Percentiles rank a stretch among this genome's conserved stretches.
Conservation (phyloP, 2,329 filamentous ascomycete genomes). For the Sporothrix mexicana region DNA sequence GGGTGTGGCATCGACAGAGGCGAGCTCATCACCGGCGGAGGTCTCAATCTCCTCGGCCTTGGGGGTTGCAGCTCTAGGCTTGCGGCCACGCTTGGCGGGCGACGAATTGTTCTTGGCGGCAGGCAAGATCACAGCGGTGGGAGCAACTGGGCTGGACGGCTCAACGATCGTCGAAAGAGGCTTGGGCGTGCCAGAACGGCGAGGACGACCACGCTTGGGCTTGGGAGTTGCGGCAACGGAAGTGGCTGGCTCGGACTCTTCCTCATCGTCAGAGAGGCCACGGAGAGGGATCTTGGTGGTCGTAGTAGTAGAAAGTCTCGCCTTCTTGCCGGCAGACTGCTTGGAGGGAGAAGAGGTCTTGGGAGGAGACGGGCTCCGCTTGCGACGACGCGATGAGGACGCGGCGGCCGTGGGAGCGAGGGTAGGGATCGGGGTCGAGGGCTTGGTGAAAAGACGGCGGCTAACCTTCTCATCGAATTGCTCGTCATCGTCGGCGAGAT, state of each 20-base stretch:
- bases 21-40: slow-evolving; percentile 37
- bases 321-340: slow-evolving; percentile 45
- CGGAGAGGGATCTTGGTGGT: slow-evolving; percentile 52
- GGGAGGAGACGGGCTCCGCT: slow-evolving; percentile 26
- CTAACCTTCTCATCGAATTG: slow-evolving; percentile 41
- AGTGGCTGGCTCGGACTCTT: slow-evolving; percentile 41
- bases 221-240: slow-evolving; percentile 42
- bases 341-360: slow-evolving; percentile 48
- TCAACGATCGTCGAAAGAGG: slow-evolving; percentile 50
- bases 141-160: slow-evolving; percentile 20
- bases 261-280: slow-evolving; percentile 52
- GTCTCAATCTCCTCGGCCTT: slow-evolving; percentile 44
- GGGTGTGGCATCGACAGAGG: slow-evolving; percentile 19
- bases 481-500: background rate
- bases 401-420: slow-evolving; percentile 33
- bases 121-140: background rate
- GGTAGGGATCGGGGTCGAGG: slow-evolving; percentile 47
- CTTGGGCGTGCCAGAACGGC: slow-evolving; percentile 59
- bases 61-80: slow-evolving; percentile 38
- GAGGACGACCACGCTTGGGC: slow-evolving; percentile 45
- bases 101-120: slow-evolving; percentile 19
- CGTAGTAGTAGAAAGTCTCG: background rate
- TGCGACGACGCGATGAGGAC: slow-evolving; percentile 24
- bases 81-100: slow-evolving; percentile 28
- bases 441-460: slow-evolving; percentile 45